Evolutionary conservation across 257 asterid species (phyloP).

Genomic region (Rehmannia glutinosa): DNA sequence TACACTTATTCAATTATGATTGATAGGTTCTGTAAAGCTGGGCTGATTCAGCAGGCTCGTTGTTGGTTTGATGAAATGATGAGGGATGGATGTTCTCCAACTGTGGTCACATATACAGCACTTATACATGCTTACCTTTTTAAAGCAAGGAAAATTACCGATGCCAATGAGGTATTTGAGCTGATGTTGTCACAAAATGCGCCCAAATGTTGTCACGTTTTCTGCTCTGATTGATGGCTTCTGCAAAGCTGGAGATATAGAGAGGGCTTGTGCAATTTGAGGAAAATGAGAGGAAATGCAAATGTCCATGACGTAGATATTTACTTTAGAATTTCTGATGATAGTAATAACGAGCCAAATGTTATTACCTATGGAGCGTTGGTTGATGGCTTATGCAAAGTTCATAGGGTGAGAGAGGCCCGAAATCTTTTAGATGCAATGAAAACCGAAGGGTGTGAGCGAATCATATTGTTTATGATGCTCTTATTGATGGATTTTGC

Average conservation of each 20-base stretch:
- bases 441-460: constrained; percentile 61
- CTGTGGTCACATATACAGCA: constrained; percentile 85
- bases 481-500: constrained; percentile 93
- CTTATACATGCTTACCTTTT: constrained; percentile 90
- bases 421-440: constrained; percentile 67
- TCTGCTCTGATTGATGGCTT: constrained; percentile 91
- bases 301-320: constrained; percentile 47
- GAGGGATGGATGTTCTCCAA: constrained; percentile 70
- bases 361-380: constrained; percentile 83
- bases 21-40: constrained; percentile 87
- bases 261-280: constrained; percentile 76
- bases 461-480: constrained; percentile 75
- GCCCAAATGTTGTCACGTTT: constrained; percentile 80
- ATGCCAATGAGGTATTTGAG: constrained; percentile 75
- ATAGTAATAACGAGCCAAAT: constrained; percentile 52
- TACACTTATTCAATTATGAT: constrained; percentile 86
- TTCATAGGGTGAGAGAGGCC: constrained; percentile 77
- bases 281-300: constrained; percentile 67
- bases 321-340: constrained; percentile 54
- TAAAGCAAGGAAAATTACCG: constrained; percentile 62
- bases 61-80: constrained; percentile 83
- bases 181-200: constrained; percentile 72
- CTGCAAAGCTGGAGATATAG: constrained; percentile 83
- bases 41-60: constrained; percentile 83
- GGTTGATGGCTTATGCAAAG: constrained; percentile 93